phyloP scores from a whole-genome alignment of 1,284 basidiomycete genomes.

The Somion occarium region DNA sequence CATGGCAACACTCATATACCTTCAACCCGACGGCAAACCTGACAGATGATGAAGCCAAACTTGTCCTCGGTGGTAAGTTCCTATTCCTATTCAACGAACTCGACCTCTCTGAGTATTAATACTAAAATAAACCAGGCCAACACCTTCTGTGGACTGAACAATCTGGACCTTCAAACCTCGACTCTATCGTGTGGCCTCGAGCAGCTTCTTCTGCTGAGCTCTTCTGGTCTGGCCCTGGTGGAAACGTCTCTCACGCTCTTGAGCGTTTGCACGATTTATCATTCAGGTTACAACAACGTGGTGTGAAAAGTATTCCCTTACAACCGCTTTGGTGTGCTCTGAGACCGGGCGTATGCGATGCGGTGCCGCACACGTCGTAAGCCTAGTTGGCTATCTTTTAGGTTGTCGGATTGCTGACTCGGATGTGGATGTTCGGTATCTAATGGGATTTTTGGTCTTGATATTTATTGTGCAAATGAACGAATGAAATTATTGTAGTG shows the following conservation, averaged over 20 bases:
- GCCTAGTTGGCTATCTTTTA: neutral
- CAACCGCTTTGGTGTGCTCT: constrained; percentile 84
- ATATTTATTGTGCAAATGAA: neutral
- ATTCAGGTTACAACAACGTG: constrained; percentile 65
- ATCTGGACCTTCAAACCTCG: constrained; percentile 65
- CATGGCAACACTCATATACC: constrained; percentile 68
- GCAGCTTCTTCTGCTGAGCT: constrained; percentile 77
- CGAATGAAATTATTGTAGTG: neutral
- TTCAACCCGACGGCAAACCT: constrained; percentile 70
- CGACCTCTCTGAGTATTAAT: neutral
- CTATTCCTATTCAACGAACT: constrained; percentile 1
- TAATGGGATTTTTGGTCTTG: neutral
- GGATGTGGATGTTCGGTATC: too few relatives aligned
- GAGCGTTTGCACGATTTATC: constrained; percentile 73
- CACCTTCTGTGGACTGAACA: constrained; percentile 80
- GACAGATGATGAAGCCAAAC: constrained; percentile 40
- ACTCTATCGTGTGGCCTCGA: constrained; percentile 74
- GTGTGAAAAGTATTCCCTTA: constrained; percentile 62
- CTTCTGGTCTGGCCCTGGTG: constrained; percentile 71
- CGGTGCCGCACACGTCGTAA: constrained; percentile 38
- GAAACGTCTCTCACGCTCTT: constrained; percentile 57
- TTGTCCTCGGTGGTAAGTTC: constrained; percentile 62
- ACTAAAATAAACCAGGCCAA: too few relatives aligned
- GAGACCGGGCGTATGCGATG: constrained; percentile 57
- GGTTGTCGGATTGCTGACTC: too few relatives aligned